These are phyloP conservation scores for Xylaria sp. DNA, from an alignment of 2,329 filamentous ascomycete genomes.

Conservation along the genomic window DNA sequence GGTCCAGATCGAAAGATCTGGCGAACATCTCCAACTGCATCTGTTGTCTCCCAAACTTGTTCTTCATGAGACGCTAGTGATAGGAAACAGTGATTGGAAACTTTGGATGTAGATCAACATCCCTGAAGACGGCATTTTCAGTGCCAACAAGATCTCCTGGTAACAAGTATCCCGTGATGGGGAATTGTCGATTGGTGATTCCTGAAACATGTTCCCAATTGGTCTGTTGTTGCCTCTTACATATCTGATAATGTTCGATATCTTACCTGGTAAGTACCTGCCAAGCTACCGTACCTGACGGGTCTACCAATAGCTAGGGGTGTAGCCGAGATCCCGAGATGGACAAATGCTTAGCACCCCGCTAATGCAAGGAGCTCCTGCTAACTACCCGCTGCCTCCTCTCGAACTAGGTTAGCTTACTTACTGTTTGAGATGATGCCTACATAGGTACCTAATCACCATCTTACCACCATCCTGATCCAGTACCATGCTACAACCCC, in stretches of 20 bases:
- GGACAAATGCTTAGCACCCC: background rate
- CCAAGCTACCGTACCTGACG: background rate
- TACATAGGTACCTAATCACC: background rate
- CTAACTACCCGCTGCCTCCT: background rate
- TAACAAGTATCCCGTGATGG: too few relatives aligned
- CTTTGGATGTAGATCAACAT: too few relatives aligned
- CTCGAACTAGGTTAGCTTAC: background rate
- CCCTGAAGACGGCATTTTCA: too few relatives aligned
- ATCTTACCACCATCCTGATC: background rate
- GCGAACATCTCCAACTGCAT: too few relatives aligned
- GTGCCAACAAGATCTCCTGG: too few relatives aligned
- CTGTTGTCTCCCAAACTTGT: too few relatives aligned
- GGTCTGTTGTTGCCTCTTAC: too few relatives aligned
- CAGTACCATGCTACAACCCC: background rate
- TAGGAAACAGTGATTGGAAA: too few relatives aligned
- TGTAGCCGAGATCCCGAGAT: slow-evolving; percentile 10
- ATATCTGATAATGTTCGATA: background rate
- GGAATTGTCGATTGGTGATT: too few relatives aligned
- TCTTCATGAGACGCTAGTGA: too few relatives aligned
- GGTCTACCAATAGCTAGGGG: slow-evolving; percentile 28
- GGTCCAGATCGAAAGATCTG: too few relatives aligned
- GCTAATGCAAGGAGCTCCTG: background rate
- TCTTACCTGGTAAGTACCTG: background rate
- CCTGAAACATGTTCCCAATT: too few relatives aligned
- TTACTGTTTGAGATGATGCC: background rate